Conservation (phyloP, 306 rosid species). For the Benincasa hispida region DNA sequence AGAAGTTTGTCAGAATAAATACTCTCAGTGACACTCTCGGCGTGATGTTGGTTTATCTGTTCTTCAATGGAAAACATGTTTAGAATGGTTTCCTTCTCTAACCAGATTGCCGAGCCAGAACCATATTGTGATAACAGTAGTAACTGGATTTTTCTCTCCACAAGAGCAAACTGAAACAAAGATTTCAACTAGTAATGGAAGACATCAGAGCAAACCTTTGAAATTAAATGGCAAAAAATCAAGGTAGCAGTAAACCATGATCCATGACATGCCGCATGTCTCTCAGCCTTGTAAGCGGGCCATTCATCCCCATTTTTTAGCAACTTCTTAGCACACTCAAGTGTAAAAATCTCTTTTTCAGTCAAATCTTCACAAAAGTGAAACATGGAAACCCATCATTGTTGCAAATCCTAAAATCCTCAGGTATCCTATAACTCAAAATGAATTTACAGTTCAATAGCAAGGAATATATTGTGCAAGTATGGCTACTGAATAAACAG, state of each 20-base stretch:
- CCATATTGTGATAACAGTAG: slow-evolving; percentile 19
- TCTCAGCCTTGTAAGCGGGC: slow-evolving; percentile 39
- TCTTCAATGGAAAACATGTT: not conserved
- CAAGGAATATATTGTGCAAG: slow-evolving; percentile 24
- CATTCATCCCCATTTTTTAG: slow-evolving; percentile 23
- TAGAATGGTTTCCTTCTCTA: slow-evolving; percentile 17
- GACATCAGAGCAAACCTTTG: slow-evolving; percentile 24
- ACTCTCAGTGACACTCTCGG: too few species aligned
- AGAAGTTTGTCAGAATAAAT: slow-evolving; percentile 18
- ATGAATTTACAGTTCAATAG: slow-evolving; percentile 27
- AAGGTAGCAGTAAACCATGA: slow-evolving; percentile 29
- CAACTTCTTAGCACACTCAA: slow-evolving; percentile 22
- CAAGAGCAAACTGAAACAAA: slow-evolving; percentile 30
- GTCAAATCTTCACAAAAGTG: slow-evolving; percentile 5
- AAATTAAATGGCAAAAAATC: slow-evolving; percentile 24
- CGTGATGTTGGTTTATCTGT: slow-evolving; percentile 11
- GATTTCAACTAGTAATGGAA: slow-evolving; percentile 36
- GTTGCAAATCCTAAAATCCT: slow-evolving; percentile 8
- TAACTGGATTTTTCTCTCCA: slow-evolving; percentile 29
- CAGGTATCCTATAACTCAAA: slow-evolving; percentile 26
- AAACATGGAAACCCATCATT: slow-evolving; percentile 1
- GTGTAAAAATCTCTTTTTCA: slow-evolving; percentile 22
- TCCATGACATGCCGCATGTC: slow-evolving; percentile 39
- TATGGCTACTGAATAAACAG: slow-evolving; percentile 28
- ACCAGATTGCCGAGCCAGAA: slow-evolving; percentile 18